Conservation (phyloP, 2,329 filamentous ascomycete species). For the Diplodia sapinea region DNA sequence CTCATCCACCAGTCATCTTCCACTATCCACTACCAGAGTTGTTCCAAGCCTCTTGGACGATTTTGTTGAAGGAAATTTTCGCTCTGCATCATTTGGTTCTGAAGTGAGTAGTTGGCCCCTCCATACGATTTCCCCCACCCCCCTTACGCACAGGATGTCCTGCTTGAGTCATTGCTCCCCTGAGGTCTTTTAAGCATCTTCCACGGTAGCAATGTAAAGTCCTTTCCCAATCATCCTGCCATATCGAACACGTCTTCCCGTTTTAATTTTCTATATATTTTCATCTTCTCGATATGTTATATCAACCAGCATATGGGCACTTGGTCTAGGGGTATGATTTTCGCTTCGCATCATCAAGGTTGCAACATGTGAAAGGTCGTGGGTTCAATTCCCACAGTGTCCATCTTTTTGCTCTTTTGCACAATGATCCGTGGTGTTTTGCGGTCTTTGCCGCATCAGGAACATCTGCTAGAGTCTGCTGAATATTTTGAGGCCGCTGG, state of each 20-base stretch:
- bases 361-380: conserved; percentile 47
- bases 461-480: neutral
- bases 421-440: neutral
- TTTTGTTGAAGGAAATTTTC: neutral
- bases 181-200: no score
- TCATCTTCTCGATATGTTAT: no score
- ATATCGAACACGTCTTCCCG: no score
- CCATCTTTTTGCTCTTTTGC: conserved; percentile 36
- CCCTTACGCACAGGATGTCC: no score
- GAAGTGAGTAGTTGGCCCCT: no score
- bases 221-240: no score
- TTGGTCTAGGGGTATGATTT: conserved; percentile 51
- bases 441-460: neutral
- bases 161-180: neutral
- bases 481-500: neutral
- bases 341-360: conserved; percentile 44
- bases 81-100: neutral
- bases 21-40: neutral
- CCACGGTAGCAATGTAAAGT: no score
- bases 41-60: neutral
- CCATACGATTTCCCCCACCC: no score
- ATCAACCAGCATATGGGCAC: conserved; percentile 32
- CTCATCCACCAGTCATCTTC: neutral
- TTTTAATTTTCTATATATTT: no score
- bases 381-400: conserved; percentile 51